Base-by-base conservation (phyloP, 2,329 filamentous ascomycete genomes). In the Coleophoma cylindrospora region DNA sequence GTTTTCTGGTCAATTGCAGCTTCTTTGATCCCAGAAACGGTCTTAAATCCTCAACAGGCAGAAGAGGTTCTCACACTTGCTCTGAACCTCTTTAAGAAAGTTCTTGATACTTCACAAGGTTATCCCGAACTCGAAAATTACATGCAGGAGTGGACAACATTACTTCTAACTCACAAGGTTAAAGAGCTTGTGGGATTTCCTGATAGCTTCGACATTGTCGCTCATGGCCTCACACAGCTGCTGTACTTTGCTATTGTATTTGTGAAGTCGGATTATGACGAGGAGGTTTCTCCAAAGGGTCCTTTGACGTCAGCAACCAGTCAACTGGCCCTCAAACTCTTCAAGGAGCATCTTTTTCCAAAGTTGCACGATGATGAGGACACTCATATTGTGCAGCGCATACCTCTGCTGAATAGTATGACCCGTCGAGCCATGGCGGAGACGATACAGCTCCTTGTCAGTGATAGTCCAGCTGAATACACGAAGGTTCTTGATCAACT, bases 311-410 rank as follows among this genome's bases (percentile, higher is more conserved):
- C 54, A 61, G 37, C 56, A 61, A 47, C 41, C 50, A 19, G 13
- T 27, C 27, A 27, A 27, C 4, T 27, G 27, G 27, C 75, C 10
- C 70, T 72, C 47, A 67, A 68, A 3, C 63, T 91, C 1, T 81
- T 90, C 57, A 79, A 75, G 61, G 77, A 71, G 49, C 84, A 86
- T 58, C 70, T 91, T 1, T 89, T 89, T 57, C 86, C 87, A 0
- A 70, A 1, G 61, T 66, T 8, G 52, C 41, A 60, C 4, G 60
- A 63, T 3, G 50, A 54, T 34, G 48, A 48, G 2, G 58, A 61
- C 11, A 52, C 58, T 12, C 48, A 57, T 7, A 60, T 70, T 12
- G 55, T 61, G 7, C 67, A 71, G 13, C 66, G 58, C 36, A 62
- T 74, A 34, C 77, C 77, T 4, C 62, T 79, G 5, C 70, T 89